Percentiles rank a stretch among this genome's conserved stretches.
phyloP scores from a whole-genome alignment of 1,284 basidiomycete genomes.

The Moniliophthora roreri region DNA sequence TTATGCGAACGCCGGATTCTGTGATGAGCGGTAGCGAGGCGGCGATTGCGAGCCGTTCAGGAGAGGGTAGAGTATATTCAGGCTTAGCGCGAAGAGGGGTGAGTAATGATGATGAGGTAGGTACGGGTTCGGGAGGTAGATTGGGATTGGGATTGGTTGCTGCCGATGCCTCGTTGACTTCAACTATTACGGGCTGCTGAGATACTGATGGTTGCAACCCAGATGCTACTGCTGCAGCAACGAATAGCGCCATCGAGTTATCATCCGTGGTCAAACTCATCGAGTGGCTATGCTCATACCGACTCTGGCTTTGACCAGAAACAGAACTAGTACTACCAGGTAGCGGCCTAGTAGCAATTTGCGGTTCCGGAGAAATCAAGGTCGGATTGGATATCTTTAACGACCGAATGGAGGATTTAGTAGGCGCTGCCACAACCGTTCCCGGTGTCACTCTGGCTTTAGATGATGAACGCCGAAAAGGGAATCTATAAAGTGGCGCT shows the following conservation, averaged over 20 bases:
- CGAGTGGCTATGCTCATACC: neutral
- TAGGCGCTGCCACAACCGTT: neutral
- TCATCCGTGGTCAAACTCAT: neutral
- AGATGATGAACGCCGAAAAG: neutral
- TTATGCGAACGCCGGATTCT: neutral
- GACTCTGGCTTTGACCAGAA: neutral
- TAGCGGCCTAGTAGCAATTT: conserved; percentile 1
- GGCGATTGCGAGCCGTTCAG: neutral
- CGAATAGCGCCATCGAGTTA: neutral
- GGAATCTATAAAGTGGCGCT: neutral
- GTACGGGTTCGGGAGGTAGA: too few relatives aligned
- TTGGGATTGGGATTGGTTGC: too few relatives aligned
- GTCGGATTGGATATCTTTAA: neutral
- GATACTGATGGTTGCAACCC: too few relatives aligned
- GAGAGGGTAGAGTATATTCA: neutral
- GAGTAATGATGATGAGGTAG: too few relatives aligned
- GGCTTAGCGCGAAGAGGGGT: neutral
- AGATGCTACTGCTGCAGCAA: too few relatives aligned
- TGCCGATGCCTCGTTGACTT: too few relatives aligned
- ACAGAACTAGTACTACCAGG: neutral
- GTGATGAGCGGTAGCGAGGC: conserved; percentile 1
- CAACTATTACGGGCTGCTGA: too few relatives aligned
- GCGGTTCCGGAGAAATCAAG: neutral
- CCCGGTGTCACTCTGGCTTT: neutral
- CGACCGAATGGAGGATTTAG: neutral